A percentile compares a stretch with the other conserved stretches of the same genome.
Evolutionary conservation across 1,139 yeast species (phyloP).

Genomic region (Ashbya aceris): DNA sequence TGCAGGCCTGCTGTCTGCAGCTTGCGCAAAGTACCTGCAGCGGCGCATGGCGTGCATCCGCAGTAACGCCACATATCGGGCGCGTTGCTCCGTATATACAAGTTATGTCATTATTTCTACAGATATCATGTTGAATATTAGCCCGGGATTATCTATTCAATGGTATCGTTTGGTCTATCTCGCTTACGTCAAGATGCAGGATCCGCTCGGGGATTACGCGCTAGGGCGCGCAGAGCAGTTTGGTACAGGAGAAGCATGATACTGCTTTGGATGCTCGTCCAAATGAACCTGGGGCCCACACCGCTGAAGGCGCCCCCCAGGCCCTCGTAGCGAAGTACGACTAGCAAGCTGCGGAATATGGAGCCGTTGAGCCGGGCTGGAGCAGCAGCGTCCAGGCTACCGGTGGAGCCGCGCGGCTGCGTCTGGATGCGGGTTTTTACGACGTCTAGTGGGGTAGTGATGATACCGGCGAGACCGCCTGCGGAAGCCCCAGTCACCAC

Average conservation of each 20-base stretch:
- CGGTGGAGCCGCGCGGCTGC: constrained; percentile 30
- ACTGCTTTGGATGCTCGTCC: constrained; percentile 95
- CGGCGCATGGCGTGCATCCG: no score
- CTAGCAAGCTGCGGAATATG: constrained; percentile 51
- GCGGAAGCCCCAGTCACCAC: constrained; percentile 88
- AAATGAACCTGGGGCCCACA: constrained; percentile 89
- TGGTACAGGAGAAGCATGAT: constrained; percentile 89
- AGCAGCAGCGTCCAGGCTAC: constrained; percentile 15
- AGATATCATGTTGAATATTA: no score
- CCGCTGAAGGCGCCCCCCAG: constrained; percentile 76
- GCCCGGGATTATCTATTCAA: no score
- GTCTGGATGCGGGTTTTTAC: constrained; percentile 92
- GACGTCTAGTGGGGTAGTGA: constrained; percentile 83
- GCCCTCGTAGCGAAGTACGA: constrained; percentile 70
- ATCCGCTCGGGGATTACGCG: no score
- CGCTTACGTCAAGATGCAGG: no score
- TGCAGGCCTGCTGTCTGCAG: no score
- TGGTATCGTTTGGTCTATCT: no score
- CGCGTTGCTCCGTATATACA: no score
- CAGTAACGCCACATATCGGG: no score
- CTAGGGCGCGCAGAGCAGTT: constrained; percentile 30
- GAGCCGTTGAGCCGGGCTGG: constrained; percentile 38
- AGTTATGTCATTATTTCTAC: no score
- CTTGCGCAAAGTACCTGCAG: no score
- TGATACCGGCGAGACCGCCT: constrained; percentile 87